Base-by-base conservation (phyloP, 1,284 basidiomycete species). In the Puccinia novopanici region DNA sequence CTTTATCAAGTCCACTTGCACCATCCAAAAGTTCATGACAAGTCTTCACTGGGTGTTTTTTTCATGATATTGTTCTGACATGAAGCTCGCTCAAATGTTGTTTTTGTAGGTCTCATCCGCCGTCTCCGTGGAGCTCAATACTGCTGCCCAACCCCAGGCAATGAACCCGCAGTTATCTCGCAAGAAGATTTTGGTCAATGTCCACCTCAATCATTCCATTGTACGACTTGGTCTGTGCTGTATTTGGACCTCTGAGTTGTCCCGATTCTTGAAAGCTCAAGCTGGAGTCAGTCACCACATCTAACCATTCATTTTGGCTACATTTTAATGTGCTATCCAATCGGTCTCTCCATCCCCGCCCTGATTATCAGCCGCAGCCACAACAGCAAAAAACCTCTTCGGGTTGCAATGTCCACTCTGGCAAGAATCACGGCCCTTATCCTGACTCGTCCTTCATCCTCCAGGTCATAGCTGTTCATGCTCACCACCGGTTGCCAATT, bases 211-310 rank as follows among this genome's bases (percentile, higher is more conserved):
- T 90, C n/a, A n/a, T n/a, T n/a, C n/a, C n/a, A n/a, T n/a, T n/a
- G n/a, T n/a, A n/a, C n/a, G n/a, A n/a, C n/a, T n/a, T n/a, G n/a
- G n/a, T n/a, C n/a, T n/a, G n/a, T n/a, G n/a, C n/a, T n/a, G n/a
- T n/a, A n/a, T n/a, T n/a, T n/a, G n/a, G n/a, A n/a, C n/a, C n/a
- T 83, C 87, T 4, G 92, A 94, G 82, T 83, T 98, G 9, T 86
- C 86, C 4, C 80, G 82, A 0, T 95, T 96, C 84, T 87, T 89
- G 42, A 94, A 94, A 85, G 90, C 94, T 30, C 96, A 96, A 17
- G 92, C 93, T 68, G 95, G 93, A 61, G 93, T 93, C 85, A 82
- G 91, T 24, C 27, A 8, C 68, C 74, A 61, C 52, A 19, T 80
- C 17, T 59, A 59, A 75, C 37, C 54, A 63, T 34, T 22, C 52